Base-by-base conservation (phyloP, 345 rosid genomes). In the Gossypioides kirkii region DNA sequence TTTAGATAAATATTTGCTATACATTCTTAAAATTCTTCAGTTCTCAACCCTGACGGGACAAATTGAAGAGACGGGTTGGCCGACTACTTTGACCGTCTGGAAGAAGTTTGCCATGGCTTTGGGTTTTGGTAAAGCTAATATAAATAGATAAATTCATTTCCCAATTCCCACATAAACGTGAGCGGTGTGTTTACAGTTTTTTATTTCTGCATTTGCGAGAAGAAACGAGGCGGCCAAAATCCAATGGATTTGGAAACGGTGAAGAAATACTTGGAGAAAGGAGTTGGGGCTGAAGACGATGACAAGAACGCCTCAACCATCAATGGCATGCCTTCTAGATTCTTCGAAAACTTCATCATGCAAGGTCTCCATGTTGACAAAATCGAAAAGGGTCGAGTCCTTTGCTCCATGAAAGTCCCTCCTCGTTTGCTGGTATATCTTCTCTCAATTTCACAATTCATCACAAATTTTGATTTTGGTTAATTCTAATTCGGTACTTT, bases 351-450 rank as follows among this genome's bases (percentile, higher is more conserved):
- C 60, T 87, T 94, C 54, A 78, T 94, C 10, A 55, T 82, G 73
- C 79, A 85, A 74, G 97, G 98, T 67, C 81, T 92, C 18, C 82
- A 66, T 25, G 82, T 88, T 26, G 36, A 58, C 62, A 38, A 25
- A 6, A 26, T 59, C 17, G 62, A 94, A 72, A 83, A 84, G 17
- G 97, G 95, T 61, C 97, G 93, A 49, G n/a, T 91, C 77, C 3
- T 94, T 62, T 94, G 98, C 86, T 89, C 95, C 86, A 77, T 94
- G 84, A 90, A 81, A 78, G 91, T 91, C 71, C 96, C 91, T 74
- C 68, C 85, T 81, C 96, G 91, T 75, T 82, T 94, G 17, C 84
- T 94, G 89, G 98, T 94, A 55, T 9, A 74, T 54, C 32, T 20
- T 22, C n/a, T 36, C 71, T 56, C 42, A 13, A 60, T 38, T 68